Evolutionary conservation across 306 rosid genomes (phyloP), one percentile per base, ranked within the genome.

Genomic region (Prunus padus): DNA sequence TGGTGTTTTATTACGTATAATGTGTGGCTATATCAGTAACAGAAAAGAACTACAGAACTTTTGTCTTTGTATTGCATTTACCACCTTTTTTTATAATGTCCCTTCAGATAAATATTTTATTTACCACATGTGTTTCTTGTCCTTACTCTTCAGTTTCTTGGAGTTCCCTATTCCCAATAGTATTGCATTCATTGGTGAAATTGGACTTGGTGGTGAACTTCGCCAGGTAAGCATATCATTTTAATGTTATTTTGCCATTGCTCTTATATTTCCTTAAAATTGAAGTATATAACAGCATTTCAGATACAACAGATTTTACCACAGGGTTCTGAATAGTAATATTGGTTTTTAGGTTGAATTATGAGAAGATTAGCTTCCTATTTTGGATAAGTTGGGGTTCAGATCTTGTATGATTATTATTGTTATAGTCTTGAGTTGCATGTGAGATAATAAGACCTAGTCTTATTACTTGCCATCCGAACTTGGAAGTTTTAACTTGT

Each of bases 171-270:
- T 95, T 83, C 97, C 97, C 69, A 86, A 81, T 71, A 84, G 80
- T 68, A 71, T 87, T 61, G 97, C 97, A 65, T 95, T 95, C 88
- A 89, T 95, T 60, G 98, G 96, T 70, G 98, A 95, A 90, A 81
- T 95, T 66, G 98, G 97, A 71, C 97, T 92, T 10, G 79, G 90
- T 11, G 97, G 98, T n/a, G 98, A 95, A 87, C 91, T 95, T 80
- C 97, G 96, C 79, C 83, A 19, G 90, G 97, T 95, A 77, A 86
- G 96, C 67, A 63, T 55, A 19, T 80, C 51, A 23, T 69, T 77
- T 65, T 71, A 33, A 18, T 45, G 22, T 64, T 69, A 28, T 61
- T 44, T 61, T 4, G 28, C 37, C 69, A 20, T 77, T 68, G 70
- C 75, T 15, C n/a, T 74, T 33, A 40, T 42, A 68, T n/a, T 25